phyloP scores from a whole-genome alignment of 352 stramenopile genomes.

The Phytophthora agathidicida region DNA sequence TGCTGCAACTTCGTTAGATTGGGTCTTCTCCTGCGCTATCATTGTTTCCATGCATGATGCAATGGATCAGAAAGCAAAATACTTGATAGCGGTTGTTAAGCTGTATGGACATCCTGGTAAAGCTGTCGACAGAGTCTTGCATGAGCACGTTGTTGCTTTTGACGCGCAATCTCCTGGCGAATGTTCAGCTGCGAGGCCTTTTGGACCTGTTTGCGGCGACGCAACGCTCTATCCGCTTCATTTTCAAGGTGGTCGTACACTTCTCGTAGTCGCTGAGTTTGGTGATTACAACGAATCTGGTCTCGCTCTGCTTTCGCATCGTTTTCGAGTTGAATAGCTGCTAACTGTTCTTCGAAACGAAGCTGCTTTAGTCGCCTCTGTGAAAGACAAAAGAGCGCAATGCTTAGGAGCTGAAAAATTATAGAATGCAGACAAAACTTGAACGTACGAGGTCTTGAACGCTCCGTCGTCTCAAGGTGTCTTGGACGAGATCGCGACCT shows the following conservation, averaged over 20 bases:
- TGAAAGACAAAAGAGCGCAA: not conserved
- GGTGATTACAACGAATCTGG: slow-evolving; percentile 40
- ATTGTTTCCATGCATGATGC: too few species aligned
- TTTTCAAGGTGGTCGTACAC: slow-evolving; percentile 62
- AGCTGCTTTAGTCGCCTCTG: slow-evolving; percentile 49
- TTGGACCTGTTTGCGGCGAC: slow-evolving; percentile 53
- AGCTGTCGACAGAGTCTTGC: slow-evolving; percentile 15
- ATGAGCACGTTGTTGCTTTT: slow-evolving; percentile 48
- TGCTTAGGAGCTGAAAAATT: not conserved
- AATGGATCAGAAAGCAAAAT: too few species aligned
- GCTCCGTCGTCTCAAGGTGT: slow-evolving; percentile 43
- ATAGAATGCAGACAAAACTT: too few species aligned
- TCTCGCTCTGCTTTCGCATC: slow-evolving; percentile 37
- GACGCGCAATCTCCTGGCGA: slow-evolving; percentile 56
- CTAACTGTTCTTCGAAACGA: slow-evolving; percentile 45
- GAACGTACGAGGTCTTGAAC: slow-evolving; percentile 64
- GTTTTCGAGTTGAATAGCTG: slow-evolving; percentile 37
- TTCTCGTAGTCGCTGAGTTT: slow-evolving; percentile 48
- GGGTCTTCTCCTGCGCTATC: too few species aligned
- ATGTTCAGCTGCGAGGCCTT: slow-evolving; percentile 69
- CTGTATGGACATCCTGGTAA: slow-evolving; percentile 15
- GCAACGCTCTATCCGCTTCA: slow-evolving; percentile 57
- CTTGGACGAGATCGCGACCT: slow-evolving; percentile 44
- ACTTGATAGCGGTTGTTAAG: slow-evolving; percentile 5
- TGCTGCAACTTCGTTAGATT: too few species aligned